Conservation (phyloP, 306 rosid genomes). For the Dryas drummondii region DNA sequence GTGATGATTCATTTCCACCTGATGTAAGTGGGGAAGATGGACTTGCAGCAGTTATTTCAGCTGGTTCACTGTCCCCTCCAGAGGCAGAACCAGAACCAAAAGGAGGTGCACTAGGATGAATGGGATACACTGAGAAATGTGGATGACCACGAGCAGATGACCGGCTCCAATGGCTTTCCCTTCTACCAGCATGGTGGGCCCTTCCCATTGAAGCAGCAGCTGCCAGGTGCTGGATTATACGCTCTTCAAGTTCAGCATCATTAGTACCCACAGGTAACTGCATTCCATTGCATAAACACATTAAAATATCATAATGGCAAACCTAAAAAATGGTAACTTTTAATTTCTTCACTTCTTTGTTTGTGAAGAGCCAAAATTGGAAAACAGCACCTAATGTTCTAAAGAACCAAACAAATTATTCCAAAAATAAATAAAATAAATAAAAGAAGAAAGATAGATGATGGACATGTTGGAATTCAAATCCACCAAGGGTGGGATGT, state of each 20-base stretch:
- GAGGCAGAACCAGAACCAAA: constrained; percentile 36
- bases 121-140: constrained; percentile 51
- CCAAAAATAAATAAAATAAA: constrained; percentile 20
- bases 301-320: constrained; percentile 16
- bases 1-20: constrained; percentile 44
- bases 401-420: background rate
- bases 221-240: constrained; percentile 83
- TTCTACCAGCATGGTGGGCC: constrained; percentile 55
- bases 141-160: constrained; percentile 62
- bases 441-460: constrained; percentile 17
- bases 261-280: constrained; percentile 59
- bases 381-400: background rate
- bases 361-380: background rate
- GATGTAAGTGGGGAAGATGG: constrained; percentile 51
- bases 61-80: constrained; percentile 47
- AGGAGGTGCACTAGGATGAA: constrained; percentile 49
- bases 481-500: constrained; percentile 62
- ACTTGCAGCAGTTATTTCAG: constrained; percentile 38
- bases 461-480: constrained; percentile 70
- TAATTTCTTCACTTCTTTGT: background rate
- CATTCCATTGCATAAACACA: constrained; percentile 19
- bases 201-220: constrained; percentile 86
- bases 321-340: background rate
- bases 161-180: constrained; percentile 55
- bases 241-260: constrained; percentile 65